Conservation (phyloP, 2,329 filamentous ascomycete genomes). For the Aspergillus fumigatiaffinis region DNA sequence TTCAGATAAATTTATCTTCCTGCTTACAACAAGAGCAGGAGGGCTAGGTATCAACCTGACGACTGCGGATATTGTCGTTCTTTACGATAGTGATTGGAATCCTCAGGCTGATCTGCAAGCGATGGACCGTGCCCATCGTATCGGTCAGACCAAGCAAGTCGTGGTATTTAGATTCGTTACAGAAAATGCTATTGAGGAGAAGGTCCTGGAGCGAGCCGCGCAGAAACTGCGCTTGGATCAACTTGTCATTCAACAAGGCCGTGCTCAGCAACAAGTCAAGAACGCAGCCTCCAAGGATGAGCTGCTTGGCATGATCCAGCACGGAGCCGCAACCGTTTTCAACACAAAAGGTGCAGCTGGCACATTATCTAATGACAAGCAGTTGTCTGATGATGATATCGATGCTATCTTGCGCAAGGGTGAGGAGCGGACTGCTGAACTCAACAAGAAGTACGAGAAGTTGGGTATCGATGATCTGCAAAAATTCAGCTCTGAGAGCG, state of each 20-base stretch:
- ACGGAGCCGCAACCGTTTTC: conserved; percentile 95
- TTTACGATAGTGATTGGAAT: conserved; percentile 99
- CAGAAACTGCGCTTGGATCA: conserved; percentile 96
- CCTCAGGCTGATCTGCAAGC: conserved; percentile 97
- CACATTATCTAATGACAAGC: conserved; percentile 55
- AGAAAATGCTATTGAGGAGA: conserved; percentile 97
- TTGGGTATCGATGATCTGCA: conserved; percentile 95
- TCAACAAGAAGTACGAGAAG: conserved; percentile 94
- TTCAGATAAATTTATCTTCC: conserved; percentile 94
- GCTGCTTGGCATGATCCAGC: conserved; percentile 95
- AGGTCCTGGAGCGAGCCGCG: conserved; percentile 91
- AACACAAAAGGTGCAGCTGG: conserved; percentile 65
- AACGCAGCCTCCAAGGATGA: conserved; percentile 94
- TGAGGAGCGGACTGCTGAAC: conserved; percentile 80
- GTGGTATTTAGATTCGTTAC: conserved; percentile 96
- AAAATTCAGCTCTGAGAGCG: conserved; percentile 95
- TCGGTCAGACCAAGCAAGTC: conserved; percentile 97
- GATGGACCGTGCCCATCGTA: conserved; percentile 98
- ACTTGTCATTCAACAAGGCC: conserved; percentile 95
- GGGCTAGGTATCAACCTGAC: conserved; percentile 97
- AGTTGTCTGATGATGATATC: conserved; percentile 82
- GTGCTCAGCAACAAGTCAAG: conserved; percentile 85
- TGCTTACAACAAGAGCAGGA: conserved; percentile 91
- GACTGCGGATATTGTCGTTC: conserved; percentile 87
- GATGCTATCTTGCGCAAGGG: conserved; percentile 82